These are phyloP conservation scores for Tephrocybe sp. DNA, from an alignment of 768 basidiomycete genomes.

Conservation along the genomic window DNA sequence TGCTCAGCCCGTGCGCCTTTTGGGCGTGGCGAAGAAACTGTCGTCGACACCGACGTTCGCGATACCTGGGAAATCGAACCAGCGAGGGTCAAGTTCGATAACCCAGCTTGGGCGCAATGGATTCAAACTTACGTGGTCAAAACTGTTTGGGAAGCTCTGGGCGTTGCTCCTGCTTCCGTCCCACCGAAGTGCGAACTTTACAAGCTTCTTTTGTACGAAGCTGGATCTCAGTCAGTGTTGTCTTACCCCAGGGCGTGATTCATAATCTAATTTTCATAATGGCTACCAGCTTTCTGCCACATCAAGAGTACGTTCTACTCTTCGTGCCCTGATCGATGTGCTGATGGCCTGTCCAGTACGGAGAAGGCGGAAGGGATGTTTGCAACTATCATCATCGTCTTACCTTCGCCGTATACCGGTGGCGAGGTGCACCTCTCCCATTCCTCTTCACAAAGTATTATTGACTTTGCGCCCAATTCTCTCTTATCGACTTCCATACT, in stretches of 20 bases:
- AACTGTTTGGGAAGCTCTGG: slow-evolving; percentile 35
- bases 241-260: not conserved
- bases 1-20: slow-evolving; percentile 41
- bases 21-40: slow-evolving; percentile 41
- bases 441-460: slow-evolving; percentile 26
- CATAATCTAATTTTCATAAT: slow-evolving; percentile 4
- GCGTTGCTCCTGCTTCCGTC: slow-evolving; percentile 27
- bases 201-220: slow-evolving; percentile 49
- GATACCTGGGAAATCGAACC: slow-evolving; percentile 56
- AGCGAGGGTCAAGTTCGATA: slow-evolving; percentile 35
- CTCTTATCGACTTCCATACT: slow-evolving; percentile 34
- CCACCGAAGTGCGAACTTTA: slow-evolving; percentile 39
- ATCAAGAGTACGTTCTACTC: slow-evolving; percentile 41
- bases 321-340: not conserved
- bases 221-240: slow-evolving; percentile 46
- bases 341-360: slow-evolving; percentile 29
- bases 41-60: slow-evolving; percentile 39
- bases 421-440: slow-evolving; percentile 47
- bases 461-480: slow-evolving; percentile 36
- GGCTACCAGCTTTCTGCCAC: slow-evolving; percentile 38
- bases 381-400: slow-evolving; percentile 47
- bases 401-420: slow-evolving; percentile 47
- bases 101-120: slow-evolving; percentile 39
- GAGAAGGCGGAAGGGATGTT: slow-evolving; percentile 51
- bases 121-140: slow-evolving; percentile 26